A percentile compares a stretch with the other conserved stretches of the same genome.
These are phyloP conservation scores for Pseudopithomyces chartarum DNA, from an alignment of 2,329 filamentous ascomycete species.

Conservation along the genomic window DNA sequence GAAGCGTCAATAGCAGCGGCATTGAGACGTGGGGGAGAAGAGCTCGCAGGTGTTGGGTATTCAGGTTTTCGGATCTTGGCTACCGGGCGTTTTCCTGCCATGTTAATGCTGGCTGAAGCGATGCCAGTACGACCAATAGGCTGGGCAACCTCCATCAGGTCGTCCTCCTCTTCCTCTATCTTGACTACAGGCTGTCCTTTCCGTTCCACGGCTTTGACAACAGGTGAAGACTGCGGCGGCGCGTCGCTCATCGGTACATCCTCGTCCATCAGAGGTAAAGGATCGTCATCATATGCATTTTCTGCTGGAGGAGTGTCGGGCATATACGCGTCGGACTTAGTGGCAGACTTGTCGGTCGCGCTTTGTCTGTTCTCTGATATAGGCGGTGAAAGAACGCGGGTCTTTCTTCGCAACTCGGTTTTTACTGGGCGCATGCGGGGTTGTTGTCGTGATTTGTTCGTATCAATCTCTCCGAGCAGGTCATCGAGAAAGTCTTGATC, in stretches of 20 bases:
- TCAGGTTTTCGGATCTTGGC: constrained; percentile 72
- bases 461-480: constrained; percentile 86
- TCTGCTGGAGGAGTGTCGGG: constrained; percentile 47
- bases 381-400: constrained; percentile 78
- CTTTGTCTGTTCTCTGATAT: constrained; percentile 53
- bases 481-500: constrained; percentile 87
- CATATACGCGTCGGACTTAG: constrained; percentile 51
- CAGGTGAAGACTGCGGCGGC: constrained; percentile 79
- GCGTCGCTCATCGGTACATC: constrained; percentile 87
- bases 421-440: constrained; percentile 68
- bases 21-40: constrained; percentile 71
- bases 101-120: constrained; percentile 76
- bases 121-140: constrained; percentile 67
- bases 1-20: constrained; percentile 71
- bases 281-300: constrained; percentile 56
- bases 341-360: constrained; percentile 22
- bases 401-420: constrained; percentile 76
- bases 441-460: constrained; percentile 66
- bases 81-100: constrained; percentile 77
- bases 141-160: constrained; percentile 85
- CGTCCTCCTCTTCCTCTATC: constrained; percentile 73
- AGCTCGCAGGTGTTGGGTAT: constrained; percentile 73
- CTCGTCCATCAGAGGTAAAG: constrained; percentile 61
- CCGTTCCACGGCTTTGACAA: constrained; percentile 76
- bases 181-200: constrained; percentile 64